Conservation (phyloP, 2,329 filamentous ascomycete species). For the Alternaria brassicae region DNA sequence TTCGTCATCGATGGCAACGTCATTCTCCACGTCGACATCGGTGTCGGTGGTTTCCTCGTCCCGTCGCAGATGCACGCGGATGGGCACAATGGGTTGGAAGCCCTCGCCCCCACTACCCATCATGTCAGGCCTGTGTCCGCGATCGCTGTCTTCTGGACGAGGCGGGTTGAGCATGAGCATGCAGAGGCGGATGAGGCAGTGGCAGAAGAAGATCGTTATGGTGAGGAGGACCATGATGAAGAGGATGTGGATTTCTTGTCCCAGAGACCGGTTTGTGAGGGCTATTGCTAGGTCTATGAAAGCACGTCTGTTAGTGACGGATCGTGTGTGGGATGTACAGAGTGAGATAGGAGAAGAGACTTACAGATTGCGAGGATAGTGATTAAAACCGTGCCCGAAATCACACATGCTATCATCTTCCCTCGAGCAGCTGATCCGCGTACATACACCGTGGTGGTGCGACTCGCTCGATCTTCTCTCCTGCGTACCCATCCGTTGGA, state of each 20-base stretch:
- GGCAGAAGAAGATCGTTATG: slow-evolving; percentile 79
- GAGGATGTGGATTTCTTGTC: slow-evolving; percentile 78
- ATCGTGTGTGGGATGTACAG: neutral
- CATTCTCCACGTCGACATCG: slow-evolving; percentile 58
- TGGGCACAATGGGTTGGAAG: slow-evolving; percentile 75
- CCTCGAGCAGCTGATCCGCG: slow-evolving; percentile 39
- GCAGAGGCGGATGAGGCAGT: slow-evolving; percentile 76
- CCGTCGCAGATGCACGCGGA: slow-evolving; percentile 74
- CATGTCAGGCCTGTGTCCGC: slow-evolving; percentile 55
- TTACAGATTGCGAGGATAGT: slow-evolving; percentile 70
- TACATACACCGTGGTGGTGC: slow-evolving; percentile 24
- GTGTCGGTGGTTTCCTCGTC: slow-evolving; percentile 71
- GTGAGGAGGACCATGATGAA: slow-evolving; percentile 79
- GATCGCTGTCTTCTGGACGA: slow-evolving; percentile 18
- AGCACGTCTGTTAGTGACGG: slow-evolving; percentile 1
- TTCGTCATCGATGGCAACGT: slow-evolving; percentile 16
- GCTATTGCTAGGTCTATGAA: slow-evolving; percentile 73
- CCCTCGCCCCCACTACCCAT: slow-evolving; percentile 63
- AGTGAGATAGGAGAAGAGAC: slow-evolving; percentile 45
- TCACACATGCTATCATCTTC: slow-evolving; percentile 58
- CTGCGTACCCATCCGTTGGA: slow-evolving; percentile 40
- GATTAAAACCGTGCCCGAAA: slow-evolving; percentile 69
- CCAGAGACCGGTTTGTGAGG: slow-evolving; percentile 68
- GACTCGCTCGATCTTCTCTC: slow-evolving; percentile 22
- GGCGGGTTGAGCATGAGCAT: slow-evolving; percentile 66